Evolutionary conservation across 1,139 yeast species (phyloP).

Genomic region (Blastobotrys ciferrii): DNA sequence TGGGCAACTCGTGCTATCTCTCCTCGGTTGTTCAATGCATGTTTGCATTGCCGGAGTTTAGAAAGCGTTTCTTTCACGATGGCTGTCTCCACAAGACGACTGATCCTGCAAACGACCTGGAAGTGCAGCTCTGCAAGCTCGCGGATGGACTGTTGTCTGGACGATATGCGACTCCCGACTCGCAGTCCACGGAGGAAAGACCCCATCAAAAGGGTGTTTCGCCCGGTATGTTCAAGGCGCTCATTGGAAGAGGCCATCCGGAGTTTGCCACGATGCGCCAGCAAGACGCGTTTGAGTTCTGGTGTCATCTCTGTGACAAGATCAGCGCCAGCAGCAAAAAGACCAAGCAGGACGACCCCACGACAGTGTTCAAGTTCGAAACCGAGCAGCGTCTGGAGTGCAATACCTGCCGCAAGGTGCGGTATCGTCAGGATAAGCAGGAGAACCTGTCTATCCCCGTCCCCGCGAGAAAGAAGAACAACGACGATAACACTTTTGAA

Average conservation of each 20-base stretch:
- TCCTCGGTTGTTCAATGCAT: constrained; percentile 78
- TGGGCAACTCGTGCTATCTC: constrained; percentile 91
- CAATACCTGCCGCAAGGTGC: constrained; percentile 57
- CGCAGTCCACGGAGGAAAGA: constrained; percentile 27
- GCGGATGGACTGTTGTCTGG: constrained; percentile 81
- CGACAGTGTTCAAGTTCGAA: constrained; percentile 60
- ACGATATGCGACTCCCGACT: constrained; percentile 56
- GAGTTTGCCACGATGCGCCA: constrained; percentile 87
- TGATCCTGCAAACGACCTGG: constrained; percentile 64
- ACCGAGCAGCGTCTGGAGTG: constrained; percentile 68
- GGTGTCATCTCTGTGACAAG: constrained; percentile 62
- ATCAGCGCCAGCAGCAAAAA: constrained; percentile 46
- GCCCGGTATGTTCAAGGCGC: constrained; percentile 70
- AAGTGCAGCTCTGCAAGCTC: constrained; percentile 70
- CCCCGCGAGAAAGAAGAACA: constrained; percentile 36
- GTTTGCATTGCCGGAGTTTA: constrained; percentile 46
- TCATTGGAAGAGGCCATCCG: constrained; percentile 72
- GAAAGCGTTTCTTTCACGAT: constrained; percentile 27
- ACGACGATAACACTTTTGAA: constrained; percentile 50
- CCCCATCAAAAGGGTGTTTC: constrained; percentile 72
- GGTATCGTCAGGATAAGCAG: constrained; percentile 55
- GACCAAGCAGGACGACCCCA: constrained; percentile 41
- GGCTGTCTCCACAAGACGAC: constrained; percentile 21
- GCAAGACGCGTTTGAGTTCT: constrained; percentile 93
- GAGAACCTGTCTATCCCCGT: constrained; percentile 70